Base-by-base conservation (phyloP, 768 basidiomycete species). In the Tricholomella constricta region DNA sequence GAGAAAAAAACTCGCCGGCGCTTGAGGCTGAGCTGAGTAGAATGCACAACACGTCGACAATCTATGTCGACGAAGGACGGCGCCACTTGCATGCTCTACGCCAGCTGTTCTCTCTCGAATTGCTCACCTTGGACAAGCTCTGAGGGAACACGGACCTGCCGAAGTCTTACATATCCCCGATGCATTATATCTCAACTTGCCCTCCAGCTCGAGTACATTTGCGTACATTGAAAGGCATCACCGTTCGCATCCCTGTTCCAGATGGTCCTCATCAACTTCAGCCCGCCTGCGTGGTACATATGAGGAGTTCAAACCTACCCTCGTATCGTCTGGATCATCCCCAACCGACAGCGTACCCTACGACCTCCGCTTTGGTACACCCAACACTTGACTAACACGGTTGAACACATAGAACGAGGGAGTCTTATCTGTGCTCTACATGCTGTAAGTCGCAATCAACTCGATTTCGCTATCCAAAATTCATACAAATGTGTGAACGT, bases 31-130 rank as follows among this genome's bases (percentile, higher is more conserved):
- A 80, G 79, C 59, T 82, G 82, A 57, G 76, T 82, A 6, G 80
- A 82, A 60, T 82, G 81, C 58, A 79, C 82, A 1, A 81, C 79
- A 60, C 72, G 80, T 44, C 71, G 80, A 51, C 81, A 81, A 79
- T 64, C 65, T 79, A 4, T 79, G 78, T 62, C 71, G 75, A 34
- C 77, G 76, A 75, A 75, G 76, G 61, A 69, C 64, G 11, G 75
- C 74, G 9, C 77, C 77, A 23, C 61, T 74, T 36, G 73, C 74
- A 19, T 71, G 74, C 25, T 76, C 75, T n/a, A 38, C 70, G 22
- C 77, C 76, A 34, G 72, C 69, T 27, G 64, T 71, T 15, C 54
- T 57, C 22, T 65, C 62, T 36, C 63, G 60, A 6, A 65, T 73
- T 25, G 66, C 66, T 5, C 48, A 46, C 41, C 55, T 71, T 7